phyloP scores from a whole-genome alignment of 306 rosid genomes.

The Inga laurina region DNA sequence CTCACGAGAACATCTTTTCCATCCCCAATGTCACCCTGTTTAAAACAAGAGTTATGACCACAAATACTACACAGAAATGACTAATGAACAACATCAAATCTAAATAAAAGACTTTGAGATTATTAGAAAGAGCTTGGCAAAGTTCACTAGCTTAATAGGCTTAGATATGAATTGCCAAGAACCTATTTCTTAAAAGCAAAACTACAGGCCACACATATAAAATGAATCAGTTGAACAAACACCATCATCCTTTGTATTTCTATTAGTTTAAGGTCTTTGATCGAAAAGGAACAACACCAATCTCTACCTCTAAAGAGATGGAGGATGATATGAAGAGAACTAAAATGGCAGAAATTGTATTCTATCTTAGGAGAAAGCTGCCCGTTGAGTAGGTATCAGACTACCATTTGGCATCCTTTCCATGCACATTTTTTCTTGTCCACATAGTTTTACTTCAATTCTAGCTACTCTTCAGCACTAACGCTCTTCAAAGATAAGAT shows the following conservation, averaged over 20 bases:
- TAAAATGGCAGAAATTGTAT: neutral
- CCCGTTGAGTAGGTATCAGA: neutral
- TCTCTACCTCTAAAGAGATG: neutral
- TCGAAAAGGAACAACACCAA: neutral
- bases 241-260: neutral
- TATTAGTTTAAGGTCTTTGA: neutral
- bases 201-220: neutral
- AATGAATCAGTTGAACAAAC: neutral
- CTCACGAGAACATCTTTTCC: conserved; percentile 91
- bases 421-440: neutral
- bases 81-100: neutral
- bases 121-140: neutral
- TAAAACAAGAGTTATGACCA: conserved; percentile 4
- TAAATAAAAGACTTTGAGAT: neutral
- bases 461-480: neutral
- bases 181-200: neutral
- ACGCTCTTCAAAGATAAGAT: conserved; percentile 5
- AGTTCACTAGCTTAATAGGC: neutral
- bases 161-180: neutral
- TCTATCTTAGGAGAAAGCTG: neutral
- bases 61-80: neutral
- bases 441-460: neutral
- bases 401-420: conserved; percentile 1
- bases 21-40: conserved; percentile 91
- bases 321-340: neutral